Evolutionary conservation across 306 rosid species (phyloP).

Genomic region (Prunus mume): DNA sequence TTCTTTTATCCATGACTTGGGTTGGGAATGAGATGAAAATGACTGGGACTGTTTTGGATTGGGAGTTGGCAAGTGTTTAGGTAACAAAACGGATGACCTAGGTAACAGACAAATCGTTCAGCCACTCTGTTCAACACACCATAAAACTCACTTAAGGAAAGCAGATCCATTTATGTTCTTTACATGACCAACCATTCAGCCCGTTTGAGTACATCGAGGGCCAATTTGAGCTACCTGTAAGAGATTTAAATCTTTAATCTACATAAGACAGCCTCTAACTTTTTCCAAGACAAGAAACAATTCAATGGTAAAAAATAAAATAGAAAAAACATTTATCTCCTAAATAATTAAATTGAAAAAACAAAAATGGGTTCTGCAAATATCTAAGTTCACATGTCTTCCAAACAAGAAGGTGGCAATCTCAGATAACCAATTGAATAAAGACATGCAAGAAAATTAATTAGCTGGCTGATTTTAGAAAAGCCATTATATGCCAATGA

Average conservation of each 20-base stretch:
- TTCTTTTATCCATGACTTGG: too few relatives aligned
- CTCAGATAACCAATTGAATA: too few relatives aligned
- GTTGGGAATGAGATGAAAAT: too few relatives aligned
- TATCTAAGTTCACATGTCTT: too few relatives aligned
- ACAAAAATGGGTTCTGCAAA: too few relatives aligned
- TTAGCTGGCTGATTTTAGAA: too few relatives aligned
- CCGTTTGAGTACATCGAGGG: background rate
- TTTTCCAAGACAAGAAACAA: background rate
- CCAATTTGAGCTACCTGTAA: background rate
- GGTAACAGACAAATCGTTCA: background rate
- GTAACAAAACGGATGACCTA: background rate
- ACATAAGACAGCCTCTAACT: background rate
- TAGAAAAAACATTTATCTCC: background rate
- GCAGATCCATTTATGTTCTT: background rate
- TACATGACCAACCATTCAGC: background rate
- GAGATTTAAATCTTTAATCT: background rate
- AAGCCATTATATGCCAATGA: too few relatives aligned
- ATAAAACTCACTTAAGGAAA: background rate
- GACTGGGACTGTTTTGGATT: too few relatives aligned
- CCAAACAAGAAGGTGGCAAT: too few relatives aligned
- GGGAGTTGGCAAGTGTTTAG: too few relatives aligned
- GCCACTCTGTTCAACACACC: background rate
- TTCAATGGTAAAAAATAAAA: background rate
- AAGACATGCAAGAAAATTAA: too few relatives aligned
- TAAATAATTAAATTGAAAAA: background rate